Conservation (phyloP, 78 protist species). For the Isochrysis galbana region DNA sequence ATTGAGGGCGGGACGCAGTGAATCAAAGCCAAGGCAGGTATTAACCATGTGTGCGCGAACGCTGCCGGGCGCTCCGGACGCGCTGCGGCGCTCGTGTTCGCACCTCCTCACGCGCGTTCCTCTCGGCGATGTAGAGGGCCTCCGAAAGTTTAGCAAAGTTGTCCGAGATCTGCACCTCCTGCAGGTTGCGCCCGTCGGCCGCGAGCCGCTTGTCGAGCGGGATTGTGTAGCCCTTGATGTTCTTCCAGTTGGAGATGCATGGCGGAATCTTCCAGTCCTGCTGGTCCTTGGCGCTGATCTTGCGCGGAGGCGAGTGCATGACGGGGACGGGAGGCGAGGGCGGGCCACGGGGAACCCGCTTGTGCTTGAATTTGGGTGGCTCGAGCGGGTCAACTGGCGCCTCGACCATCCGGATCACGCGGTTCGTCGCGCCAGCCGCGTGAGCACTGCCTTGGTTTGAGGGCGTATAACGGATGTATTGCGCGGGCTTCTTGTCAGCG, state of each 20-base stretch:
- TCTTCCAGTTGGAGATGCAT: conserved; percentile 96
- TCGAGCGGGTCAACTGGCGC: conserved; percentile 44
- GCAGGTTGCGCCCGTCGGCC: conserved; percentile 92
- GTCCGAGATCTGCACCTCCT: conserved; percentile 66
- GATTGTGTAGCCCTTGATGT: conserved; percentile 92
- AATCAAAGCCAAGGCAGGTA: neutral
- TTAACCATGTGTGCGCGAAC: too few relatives aligned
- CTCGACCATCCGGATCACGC: conserved; percentile 39
- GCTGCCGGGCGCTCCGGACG: too few relatives aligned
- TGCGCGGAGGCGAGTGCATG: conserved; percentile 94
- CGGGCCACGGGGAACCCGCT: conserved; percentile 7
- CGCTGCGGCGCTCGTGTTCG: too few relatives aligned
- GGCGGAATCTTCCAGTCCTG: conserved; percentile 96
- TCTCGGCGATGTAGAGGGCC: conserved; percentile 84
- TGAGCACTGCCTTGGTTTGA: neutral
- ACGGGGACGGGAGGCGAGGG: conserved; percentile 95
- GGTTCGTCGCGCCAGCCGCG: neutral
- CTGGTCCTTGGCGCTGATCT: conserved; percentile 48
- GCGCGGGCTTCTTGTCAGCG: conserved; percentile 27
- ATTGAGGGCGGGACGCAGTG: neutral
- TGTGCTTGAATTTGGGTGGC: conserved; percentile 45
- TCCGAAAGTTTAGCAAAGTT: conserved; percentile 91
- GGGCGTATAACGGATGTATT: conserved; percentile 39
- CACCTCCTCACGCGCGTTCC: conserved; percentile 80
- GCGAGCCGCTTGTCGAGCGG: conserved; percentile 96